phyloP scores from a whole-genome alignment of 768 basidiomycete genomes.

The Zangia roseola region DNA sequence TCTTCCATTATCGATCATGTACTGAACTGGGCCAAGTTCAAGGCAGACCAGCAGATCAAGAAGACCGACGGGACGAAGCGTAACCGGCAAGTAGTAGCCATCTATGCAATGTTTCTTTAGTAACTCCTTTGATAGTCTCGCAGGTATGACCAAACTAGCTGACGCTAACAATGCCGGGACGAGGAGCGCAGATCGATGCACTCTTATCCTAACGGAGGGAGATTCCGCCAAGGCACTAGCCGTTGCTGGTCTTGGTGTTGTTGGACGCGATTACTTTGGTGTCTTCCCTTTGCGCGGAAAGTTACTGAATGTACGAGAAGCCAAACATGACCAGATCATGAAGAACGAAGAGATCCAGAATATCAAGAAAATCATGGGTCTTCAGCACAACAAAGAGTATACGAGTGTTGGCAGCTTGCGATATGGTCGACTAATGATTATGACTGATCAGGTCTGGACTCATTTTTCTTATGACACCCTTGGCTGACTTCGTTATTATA shows the following conservation, averaged over 20 bases:
- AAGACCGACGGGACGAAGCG: conserved; percentile 94
- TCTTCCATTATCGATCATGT: conserved; percentile 90
- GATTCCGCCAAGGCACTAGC: conserved; percentile 98
- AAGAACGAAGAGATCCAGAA: conserved; percentile 97
- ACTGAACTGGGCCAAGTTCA: conserved; percentile 94
- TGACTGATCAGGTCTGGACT: conserved; percentile 92
- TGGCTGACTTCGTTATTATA: neutral
- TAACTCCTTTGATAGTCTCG: conserved; percentile 51
- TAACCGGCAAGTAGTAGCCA: conserved; percentile 54
- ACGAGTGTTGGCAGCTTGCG: conserved; percentile 62
- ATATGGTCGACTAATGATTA: conserved; percentile 97
- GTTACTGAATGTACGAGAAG: conserved; percentile 95
- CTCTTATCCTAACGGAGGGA: conserved; percentile 97
- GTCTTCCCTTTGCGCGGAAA: conserved; percentile 98
- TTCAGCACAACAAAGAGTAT: conserved; percentile 94
- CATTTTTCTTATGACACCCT: neutral
- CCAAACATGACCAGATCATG: conserved; percentile 93
- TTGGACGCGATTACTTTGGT: conserved; percentile 95
- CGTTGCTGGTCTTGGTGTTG: conserved; percentile 89
- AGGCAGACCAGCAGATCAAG: conserved; percentile 93
- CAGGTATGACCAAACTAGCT: conserved; percentile 88
- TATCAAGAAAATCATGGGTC: conserved; percentile 97
- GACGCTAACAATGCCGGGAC: conserved; percentile 98
- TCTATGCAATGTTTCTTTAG: neutral
- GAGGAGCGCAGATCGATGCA: conserved; percentile 75